A percentile compares a stretch with the other conserved stretches of the same genome.
Conservation (phyloP, 164 flowering plant genomes). For the Vitis riparia region DNA sequence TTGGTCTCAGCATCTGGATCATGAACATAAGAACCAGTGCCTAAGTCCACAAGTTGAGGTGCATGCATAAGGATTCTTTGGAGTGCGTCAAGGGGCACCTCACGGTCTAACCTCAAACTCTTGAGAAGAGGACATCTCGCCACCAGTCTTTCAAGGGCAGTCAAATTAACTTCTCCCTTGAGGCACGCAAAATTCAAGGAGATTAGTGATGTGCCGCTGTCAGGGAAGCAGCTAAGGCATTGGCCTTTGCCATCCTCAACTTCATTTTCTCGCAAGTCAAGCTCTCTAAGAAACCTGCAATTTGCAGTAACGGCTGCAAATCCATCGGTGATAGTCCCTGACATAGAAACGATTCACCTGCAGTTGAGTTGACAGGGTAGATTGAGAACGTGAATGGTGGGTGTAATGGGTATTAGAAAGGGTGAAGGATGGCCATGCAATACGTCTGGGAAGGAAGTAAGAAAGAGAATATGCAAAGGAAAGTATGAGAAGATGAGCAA, state of each 20-base stretch:
- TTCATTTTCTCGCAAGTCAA: slow-evolving; percentile 85
- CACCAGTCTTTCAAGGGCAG: slow-evolving; percentile 77
- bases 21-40: slow-evolving; percentile 57
- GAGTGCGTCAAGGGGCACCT: slow-evolving; percentile 62
- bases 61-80: slow-evolving; percentile 56
- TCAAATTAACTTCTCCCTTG: slow-evolving; percentile 65
- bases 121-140: slow-evolving; percentile 72
- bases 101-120: slow-evolving; percentile 60
- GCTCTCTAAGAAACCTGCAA: slow-evolving; percentile 80
- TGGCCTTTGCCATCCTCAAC: slow-evolving; percentile 71
- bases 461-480: too few species aligned
- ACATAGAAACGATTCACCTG: too few species aligned
- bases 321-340: slow-evolving; percentile 82
- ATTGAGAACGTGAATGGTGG: too few species aligned
- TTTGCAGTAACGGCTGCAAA: slow-evolving; percentile 83
- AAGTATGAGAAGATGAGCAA: too few species aligned
- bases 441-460: too few species aligned
- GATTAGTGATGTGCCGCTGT: slow-evolving; percentile 68
- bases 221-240: slow-evolving; percentile 85
- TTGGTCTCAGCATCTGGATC: slow-evolving; percentile 48
- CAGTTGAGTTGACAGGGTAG: too few species aligned
- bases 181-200: slow-evolving; percentile 84
- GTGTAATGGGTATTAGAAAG: too few species aligned
- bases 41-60: slow-evolving; percentile 75
- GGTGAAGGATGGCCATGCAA: too few species aligned